Evolutionary conservation across 2,329 filamentous ascomycete genomes (phyloP).

Genomic region (Colletotrichum lindemuthianum): DNA sequence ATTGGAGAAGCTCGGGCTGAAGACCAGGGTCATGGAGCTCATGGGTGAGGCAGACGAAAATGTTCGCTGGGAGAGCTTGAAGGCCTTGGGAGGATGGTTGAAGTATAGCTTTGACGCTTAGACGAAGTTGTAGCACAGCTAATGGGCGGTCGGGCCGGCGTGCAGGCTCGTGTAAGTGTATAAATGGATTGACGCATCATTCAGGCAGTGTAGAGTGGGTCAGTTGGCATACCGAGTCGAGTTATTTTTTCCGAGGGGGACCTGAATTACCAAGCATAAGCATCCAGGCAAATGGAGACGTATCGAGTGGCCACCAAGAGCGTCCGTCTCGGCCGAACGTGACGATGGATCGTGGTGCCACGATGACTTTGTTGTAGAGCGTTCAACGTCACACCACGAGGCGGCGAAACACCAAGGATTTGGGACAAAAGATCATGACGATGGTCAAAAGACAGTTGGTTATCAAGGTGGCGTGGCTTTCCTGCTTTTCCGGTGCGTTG

Average conservation of each 20-base stretch:
- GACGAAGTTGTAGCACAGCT: slow-evolving; percentile 4
- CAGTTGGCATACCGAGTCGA: slow-evolving; percentile 18
- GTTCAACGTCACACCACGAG: slow-evolving; percentile 1
- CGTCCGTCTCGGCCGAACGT: slow-evolving; percentile 14
- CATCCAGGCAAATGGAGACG: too few relatives aligned
- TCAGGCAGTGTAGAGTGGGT: slow-evolving; percentile 33
- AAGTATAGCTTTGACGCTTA: slow-evolving; percentile 69
- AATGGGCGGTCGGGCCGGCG: background rate
- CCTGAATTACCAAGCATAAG: too few relatives aligned
- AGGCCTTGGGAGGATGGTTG: slow-evolving; percentile 76
- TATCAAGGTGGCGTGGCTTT: slow-evolving; percentile 12
- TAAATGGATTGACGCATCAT: slow-evolving; percentile 31
- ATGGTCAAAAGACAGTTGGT: slow-evolving; percentile 3
- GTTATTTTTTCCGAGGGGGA: background rate
- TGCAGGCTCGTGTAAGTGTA: slow-evolving; percentile 25
- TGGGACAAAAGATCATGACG: slow-evolving; percentile 16
- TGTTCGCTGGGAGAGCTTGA: slow-evolving; percentile 91
- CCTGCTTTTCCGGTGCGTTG: slow-evolving; percentile 13
- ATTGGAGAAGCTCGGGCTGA: slow-evolving; percentile 86
- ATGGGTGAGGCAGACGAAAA: slow-evolving; percentile 91
- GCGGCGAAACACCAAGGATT: background rate
- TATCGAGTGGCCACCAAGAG: background rate
- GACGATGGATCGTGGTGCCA: background rate
- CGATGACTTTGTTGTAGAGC: background rate
- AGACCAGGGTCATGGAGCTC: slow-evolving; percentile 89